phyloP scores from a whole-genome alignment of 2,329 filamentous ascomycete species.

The Graphilbum ipis-grandicollis region DNA sequence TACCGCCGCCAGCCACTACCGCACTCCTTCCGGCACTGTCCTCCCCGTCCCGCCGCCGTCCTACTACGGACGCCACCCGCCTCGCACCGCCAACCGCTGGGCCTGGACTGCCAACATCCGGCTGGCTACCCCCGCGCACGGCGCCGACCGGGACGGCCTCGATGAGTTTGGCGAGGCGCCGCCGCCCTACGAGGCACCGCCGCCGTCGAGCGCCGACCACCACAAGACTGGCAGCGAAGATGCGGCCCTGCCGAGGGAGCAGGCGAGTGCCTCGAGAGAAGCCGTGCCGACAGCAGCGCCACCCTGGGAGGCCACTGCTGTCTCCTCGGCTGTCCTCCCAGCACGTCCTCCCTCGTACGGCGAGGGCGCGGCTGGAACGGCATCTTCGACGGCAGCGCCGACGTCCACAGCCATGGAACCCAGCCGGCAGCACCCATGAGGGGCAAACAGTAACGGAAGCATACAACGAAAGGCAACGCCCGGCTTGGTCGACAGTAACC shows the following conservation, averaged over 20 bases:
- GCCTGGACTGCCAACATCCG: conserved; percentile 2
- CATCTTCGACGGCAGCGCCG: too few species aligned
- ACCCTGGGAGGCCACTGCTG: too few species aligned
- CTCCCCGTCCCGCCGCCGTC: background rate
- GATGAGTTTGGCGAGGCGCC: conserved; percentile 13
- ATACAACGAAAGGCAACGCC: too few species aligned
- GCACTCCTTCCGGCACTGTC: background rate
- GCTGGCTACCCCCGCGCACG: background rate
- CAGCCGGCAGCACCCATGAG: too few species aligned
- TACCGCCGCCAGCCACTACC: background rate
- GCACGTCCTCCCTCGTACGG: background rate
- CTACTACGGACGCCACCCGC: background rate
- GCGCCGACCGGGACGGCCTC: conserved; percentile 10
- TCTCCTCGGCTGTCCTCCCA: too few species aligned
- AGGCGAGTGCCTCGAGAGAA: too few species aligned
- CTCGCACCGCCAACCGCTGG: conserved; percentile 6
- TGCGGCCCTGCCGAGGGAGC: too few species aligned
- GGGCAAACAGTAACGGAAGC: too few species aligned
- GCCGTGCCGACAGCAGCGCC: too few species aligned
- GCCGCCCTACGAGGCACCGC: conserved; percentile 10
- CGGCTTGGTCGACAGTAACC: too few species aligned
- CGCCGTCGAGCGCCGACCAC: background rate
- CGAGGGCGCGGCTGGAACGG: too few species aligned
- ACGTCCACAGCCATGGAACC: too few species aligned
- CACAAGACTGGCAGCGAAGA: background rate